Evolutionary conservation across 441 rosid species (phyloP).

Genomic region (Isatis lusitanica): DNA sequence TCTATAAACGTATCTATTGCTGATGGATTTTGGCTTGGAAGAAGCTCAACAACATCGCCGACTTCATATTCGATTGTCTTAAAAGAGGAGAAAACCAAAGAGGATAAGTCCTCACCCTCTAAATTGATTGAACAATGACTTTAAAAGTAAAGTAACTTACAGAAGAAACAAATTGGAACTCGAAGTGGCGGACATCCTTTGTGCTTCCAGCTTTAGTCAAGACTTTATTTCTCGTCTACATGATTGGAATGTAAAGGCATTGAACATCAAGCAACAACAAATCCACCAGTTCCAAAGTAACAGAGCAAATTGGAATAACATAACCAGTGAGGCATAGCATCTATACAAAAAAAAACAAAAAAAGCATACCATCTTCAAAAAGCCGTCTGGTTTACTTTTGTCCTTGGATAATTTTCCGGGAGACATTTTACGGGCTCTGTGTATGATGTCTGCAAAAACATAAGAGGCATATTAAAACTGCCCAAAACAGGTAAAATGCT

Average conservation of each 20-base stretch:
- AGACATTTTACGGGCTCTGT: slow-evolving; percentile 68
- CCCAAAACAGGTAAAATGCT: background rate
- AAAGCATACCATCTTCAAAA: slow-evolving; percentile 77
- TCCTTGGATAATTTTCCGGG: slow-evolving; percentile 57
- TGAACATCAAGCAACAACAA: too few species aligned
- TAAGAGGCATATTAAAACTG: slow-evolving; percentile 3
- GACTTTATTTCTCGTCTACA: slow-evolving; percentile 61
- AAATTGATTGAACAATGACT: background rate
- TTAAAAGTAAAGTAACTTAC: slow-evolving; percentile 50
- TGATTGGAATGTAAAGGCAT: slow-evolving; percentile 22
- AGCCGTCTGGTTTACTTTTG: slow-evolving; percentile 66
- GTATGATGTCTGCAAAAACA: slow-evolving; percentile 53
- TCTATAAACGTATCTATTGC: slow-evolving; percentile 71
- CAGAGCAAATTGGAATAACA: background rate
- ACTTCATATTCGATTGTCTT: slow-evolving; percentile 67
- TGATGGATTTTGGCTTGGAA: slow-evolving; percentile 70
- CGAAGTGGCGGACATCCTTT: slow-evolving; percentile 91
- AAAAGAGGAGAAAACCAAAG: slow-evolving; percentile 19
- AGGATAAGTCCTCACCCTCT: slow-evolving; percentile 1
- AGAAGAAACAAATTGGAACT: slow-evolving; percentile 71
- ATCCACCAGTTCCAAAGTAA: too few species aligned
- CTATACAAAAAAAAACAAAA: background rate
- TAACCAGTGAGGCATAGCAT: background rate
- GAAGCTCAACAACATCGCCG: slow-evolving; percentile 90
- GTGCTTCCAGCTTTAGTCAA: slow-evolving; percentile 63